Base-by-base conservation (phyloP, 2,329 filamentous ascomycete species). In the Fusarium pseudonygamai region DNA sequence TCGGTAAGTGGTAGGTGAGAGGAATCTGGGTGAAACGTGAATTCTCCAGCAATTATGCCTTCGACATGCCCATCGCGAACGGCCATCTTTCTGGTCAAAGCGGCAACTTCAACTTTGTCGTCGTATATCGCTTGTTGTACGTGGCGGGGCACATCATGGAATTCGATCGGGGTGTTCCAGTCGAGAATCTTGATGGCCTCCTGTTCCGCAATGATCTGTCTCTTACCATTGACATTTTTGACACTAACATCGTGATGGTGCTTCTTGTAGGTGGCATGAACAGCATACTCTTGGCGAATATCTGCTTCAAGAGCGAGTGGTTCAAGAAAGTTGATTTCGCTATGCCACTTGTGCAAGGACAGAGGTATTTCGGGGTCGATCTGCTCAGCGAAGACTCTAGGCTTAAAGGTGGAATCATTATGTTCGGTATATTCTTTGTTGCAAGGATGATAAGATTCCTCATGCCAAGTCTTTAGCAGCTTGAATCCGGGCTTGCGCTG, bases 11-110 rank as follows among this genome's bases (percentile, higher is more conserved):
- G 42, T 11, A 63, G 24, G 22, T 69, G 42, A 6, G 71, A 69
- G 18, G 50, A 43, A 18, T 77, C 73, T 57, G 63, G 71, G 32
- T 67, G 20, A 24, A 53, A 68, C 9, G 63, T 73, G 36, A 77
- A 75, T 13, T 68, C 59, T 26, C 73, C 73, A 7, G 75, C 75
- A 49, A 77, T 70, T 5, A 39, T 43, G 28, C 69, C 73, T 22
- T 76, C 75, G 4, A 75, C 52, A 22, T 42, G 47, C 14, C 64
- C 73, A 34, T 77, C 67, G 32, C 65, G 69, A 22, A 75, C 55
- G 5, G 61, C 49, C 2, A 76, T 57, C 39, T 72, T 68, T 39
- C 64, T 49, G 45, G 69, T 60, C 14, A 60, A 52, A 7, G 55
- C 59, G 12, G 71, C 50, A n/a, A 75, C 28, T 1, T 62, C 45